These are phyloP conservation scores for Chlorella sorokiniana DNA, from an alignment of 139 green algal species.

Conservation along the genomic window DNA sequence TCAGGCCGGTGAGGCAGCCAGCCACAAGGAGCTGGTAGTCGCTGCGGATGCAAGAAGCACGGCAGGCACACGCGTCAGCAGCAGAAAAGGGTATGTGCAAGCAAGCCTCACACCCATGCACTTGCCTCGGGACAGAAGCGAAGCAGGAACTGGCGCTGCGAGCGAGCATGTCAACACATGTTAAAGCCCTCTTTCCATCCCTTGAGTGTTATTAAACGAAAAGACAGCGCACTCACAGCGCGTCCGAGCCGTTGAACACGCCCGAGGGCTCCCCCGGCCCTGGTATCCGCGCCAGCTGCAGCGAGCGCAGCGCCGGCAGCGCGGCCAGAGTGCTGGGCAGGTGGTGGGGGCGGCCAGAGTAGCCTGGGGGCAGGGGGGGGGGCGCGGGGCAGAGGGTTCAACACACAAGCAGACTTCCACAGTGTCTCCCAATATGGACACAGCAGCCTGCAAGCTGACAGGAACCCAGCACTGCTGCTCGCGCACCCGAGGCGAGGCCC, in stretches of 20 bases:
- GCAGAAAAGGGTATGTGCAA: not conserved
- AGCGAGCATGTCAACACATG: not conserved
- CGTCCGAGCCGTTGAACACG: not conserved
- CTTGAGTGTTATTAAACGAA: not conserved
- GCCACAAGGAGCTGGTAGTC: not conserved
- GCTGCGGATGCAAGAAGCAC: not conserved
- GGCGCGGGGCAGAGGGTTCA: not conserved
- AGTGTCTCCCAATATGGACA: not conserved
- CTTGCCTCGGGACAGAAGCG: no score
- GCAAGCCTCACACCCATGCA: not conserved
- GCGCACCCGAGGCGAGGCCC: not conserved
- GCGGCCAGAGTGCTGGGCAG: slow-evolving; percentile 8
- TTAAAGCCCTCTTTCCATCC: not conserved
- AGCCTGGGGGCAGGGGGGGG: not conserved
- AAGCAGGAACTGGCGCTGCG: not conserved
- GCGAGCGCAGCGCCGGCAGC: slow-evolving; percentile 1
- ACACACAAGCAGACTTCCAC: no score
- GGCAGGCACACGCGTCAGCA: not conserved
- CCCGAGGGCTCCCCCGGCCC: not conserved
- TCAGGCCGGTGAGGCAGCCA: not conserved
- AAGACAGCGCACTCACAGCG: not conserved
- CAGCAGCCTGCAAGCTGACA: not conserved
- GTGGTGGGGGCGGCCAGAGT: not conserved
- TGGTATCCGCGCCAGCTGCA: slow-evolving; percentile 13
- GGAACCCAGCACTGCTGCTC: not conserved